Evolutionary conservation across 2,329 filamentous ascomycete species (phyloP), one percentile per base, ranked within the genome.

Genomic region (Plectosphaerella cucumerina): DNA sequence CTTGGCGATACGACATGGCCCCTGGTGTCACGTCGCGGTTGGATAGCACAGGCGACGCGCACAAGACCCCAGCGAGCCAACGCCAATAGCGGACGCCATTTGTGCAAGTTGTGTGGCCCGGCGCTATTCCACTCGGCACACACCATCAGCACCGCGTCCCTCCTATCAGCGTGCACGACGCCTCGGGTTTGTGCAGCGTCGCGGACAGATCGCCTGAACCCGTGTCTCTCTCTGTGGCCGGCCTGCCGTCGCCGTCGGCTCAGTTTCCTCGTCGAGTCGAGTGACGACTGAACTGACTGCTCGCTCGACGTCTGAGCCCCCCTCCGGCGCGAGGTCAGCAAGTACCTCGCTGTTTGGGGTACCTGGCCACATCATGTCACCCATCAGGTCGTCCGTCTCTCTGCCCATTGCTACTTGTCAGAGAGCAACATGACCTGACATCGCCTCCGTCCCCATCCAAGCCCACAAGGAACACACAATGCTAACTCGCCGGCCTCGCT

Each of bases 261-360:
- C 45, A 45, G 35, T 51, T 45, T 41, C 37, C 48, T 50, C 50
- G 44, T 47, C 33, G 39, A 31, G 12, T 31, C 26, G 26, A 31
- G 26, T 31, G 26, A 31, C 26, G 26, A 31, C 26, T 31, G 8
- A 31, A 31, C 26, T 31, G 8, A 31, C 26, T 31, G 26, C 26
- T 43, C 47, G 41, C 51, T 34, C 44, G 45, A 35, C n/a, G 15
- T 47, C 26, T 26, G 22, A 18, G 4, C 43, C 18, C 31, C 45
- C 15, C 39, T n/a, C 33, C 45, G n/a, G n/a, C n/a, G n/a, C n/a
- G 21, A 26, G 15, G 34, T 21, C 44, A 31, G 22, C 49, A 33
- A 48, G 53, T 55, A 53, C 51, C 47, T 22, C 5, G 17, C 47
- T 17, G 17, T 9, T 20, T 2, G 74, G 81, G 22, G 77, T 80